These are phyloP conservation scores for Rhizophagus clarus DNA, from an alignment of 192 early-diverging fungal species.

Conservation along the genomic window DNA sequence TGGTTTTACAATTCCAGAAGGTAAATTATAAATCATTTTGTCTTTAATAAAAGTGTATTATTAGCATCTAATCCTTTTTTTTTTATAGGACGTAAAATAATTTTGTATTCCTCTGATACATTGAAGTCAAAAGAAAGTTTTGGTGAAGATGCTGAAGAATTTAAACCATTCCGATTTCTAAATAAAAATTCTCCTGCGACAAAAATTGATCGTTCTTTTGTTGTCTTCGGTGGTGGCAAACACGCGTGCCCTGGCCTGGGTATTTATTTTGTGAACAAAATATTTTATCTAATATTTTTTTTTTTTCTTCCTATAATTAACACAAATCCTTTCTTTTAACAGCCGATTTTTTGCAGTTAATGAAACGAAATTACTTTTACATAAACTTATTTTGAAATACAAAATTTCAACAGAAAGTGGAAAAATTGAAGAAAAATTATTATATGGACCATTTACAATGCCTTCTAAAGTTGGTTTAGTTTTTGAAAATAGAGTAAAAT, in stretches of 20 bases:
- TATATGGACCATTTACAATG: neutral
- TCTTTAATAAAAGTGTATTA: neutral
- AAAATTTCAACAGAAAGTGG: neutral
- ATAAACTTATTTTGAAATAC: conserved; percentile 5
- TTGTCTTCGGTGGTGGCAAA: neutral
- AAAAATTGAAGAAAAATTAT: neutral
- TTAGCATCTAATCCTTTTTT: neutral
- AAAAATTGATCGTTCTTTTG: neutral
- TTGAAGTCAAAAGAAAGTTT: neutral
- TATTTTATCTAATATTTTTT: neutral
- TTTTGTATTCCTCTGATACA: neutral
- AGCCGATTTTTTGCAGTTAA: neutral
- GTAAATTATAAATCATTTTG: neutral
- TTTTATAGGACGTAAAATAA: neutral
- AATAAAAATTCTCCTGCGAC: conserved; percentile 11
- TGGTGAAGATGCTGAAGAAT: conserved; percentile 1
- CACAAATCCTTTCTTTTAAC: neutral
- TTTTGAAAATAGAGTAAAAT: neutral
- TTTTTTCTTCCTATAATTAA: too few relatives aligned
- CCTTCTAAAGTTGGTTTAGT: neutral
- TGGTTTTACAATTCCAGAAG: conserved; percentile 8
- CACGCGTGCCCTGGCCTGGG: neutral
- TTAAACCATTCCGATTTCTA: conserved; percentile 33
- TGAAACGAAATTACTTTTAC: neutral
- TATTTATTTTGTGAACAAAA: too few relatives aligned